Evolutionary conservation across 2,329 filamentous ascomycete genomes (phyloP), one percentile per base, ranked within the genome.

Genomic region (Pseudocercospora cruenta): DNA sequence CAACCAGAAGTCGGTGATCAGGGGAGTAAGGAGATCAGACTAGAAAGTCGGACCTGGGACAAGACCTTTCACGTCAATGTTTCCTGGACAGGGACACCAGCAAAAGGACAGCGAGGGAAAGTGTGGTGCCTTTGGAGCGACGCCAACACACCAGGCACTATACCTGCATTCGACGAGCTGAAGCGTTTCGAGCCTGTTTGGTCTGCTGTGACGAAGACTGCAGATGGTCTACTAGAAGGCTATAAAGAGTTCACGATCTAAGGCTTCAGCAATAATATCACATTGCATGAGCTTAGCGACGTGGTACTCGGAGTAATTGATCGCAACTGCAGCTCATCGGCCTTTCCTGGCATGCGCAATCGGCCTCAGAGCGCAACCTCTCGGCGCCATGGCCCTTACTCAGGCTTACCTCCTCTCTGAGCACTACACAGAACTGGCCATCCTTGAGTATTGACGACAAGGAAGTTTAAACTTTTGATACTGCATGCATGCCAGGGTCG

Each of bases 51-150:
- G 36, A 87, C 89, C 39, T 97, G 92, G 90, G 85, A 88, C 57
- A 87, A 87, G 28, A 85, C 85, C 2, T 97, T 94, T 92, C 85
- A 85, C 16, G 89, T 96, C 19, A 87, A 91, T 72, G 84, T 95
- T 1, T 83, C 86, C 63, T 93, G 90, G 90, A 58, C 71, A 61
- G 53, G 68, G 67, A 73, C 66, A 8, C 75, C 77, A 47, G 69
- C 73, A 16, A 74, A 74, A 43, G 78, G 78, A 19, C 73, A 93
- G 36, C 84, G 83, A 69, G 91, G 93, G 1, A 85, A 82, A 36
- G 88, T 94, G 1, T 84, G 90, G 16, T 98, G 95, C 79, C 82
- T 91, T 33, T 98, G 94, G 93, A 93, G 90, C 73, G 95, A 99
- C 80, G 89, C 87, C 53, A 97, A 97, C 74, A 80, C 82, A 39